phyloP scores from a whole-genome alignment of 257 asterid species.

The Galeopsis tetrahit region DNA sequence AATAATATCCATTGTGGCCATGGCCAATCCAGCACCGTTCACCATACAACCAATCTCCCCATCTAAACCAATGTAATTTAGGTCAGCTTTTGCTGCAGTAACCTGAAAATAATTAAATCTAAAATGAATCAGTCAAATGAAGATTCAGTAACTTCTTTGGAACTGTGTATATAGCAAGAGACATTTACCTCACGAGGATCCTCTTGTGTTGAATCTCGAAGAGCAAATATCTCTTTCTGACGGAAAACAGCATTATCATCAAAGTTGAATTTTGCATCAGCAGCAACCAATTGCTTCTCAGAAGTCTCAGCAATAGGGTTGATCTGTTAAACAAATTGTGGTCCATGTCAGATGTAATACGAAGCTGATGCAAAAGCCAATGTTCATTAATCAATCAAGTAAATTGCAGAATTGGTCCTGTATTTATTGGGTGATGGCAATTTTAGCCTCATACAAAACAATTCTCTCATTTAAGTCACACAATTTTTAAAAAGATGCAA shows the following conservation, averaged over 20 bases:
- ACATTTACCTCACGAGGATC: conserved; percentile 91
- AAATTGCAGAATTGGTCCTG: too few species aligned
- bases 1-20: conserved; percentile 99
- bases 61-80: conserved; percentile 96
- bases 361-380: conserved; percentile 19
- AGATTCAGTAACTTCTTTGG: conserved; percentile 10
- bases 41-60: conserved; percentile 99
- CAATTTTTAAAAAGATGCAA: too few species aligned
- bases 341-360: conserved; percentile 22
- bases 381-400: neutral
- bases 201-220: conserved; percentile 92
- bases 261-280: conserved; percentile 97
- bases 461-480: too few species aligned
- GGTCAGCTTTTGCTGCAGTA: conserved; percentile 95
- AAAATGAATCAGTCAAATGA: conserved; percentile 14
- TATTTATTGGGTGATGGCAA: too few species aligned
- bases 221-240: conserved; percentile 82
- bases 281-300: conserved; percentile 86
- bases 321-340: conserved; percentile 54
- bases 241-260: conserved; percentile 98
- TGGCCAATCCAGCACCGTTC: conserved; percentile 99
- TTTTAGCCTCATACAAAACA: too few species aligned
- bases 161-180: neutral
- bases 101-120: conserved; percentile 51
- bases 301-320: conserved; percentile 97